Evolutionary conservation across 139 green algal species (phyloP).

Genomic region (Coccomyxa sp.): DNA sequence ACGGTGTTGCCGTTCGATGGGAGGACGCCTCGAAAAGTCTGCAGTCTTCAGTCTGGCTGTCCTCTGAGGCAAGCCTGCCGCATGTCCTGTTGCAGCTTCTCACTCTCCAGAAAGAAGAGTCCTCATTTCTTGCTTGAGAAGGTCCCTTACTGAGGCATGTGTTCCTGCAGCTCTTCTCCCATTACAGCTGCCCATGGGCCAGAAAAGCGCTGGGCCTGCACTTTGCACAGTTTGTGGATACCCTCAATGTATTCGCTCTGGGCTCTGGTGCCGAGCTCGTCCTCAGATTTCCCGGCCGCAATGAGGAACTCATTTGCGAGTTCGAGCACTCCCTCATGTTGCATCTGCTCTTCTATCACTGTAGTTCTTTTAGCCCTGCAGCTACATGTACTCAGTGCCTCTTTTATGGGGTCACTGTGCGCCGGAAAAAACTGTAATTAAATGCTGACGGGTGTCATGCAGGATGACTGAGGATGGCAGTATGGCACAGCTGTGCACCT

Average conservation of each 20-base stretch:
- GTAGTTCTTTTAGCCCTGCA: not conserved
- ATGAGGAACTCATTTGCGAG: not conserved
- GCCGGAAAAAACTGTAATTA: not conserved
- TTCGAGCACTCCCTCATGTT: not conserved
- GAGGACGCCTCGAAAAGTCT: not conserved
- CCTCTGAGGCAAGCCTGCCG: not conserved
- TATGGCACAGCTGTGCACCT: not conserved
- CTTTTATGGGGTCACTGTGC: too few relatives aligned
- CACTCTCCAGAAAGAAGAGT: not conserved
- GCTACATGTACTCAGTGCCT: too few relatives aligned
- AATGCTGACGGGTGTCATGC: not conserved
- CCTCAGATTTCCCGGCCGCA: not conserved
- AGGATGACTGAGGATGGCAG: constrained; percentile 11
- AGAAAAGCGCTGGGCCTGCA: not conserved
- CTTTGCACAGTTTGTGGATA: not conserved
- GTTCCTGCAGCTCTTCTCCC: not conserved
- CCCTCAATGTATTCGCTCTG: not conserved
- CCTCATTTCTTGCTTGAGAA: not conserved
- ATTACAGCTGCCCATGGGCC: not conserved
- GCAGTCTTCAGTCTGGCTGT: not conserved
- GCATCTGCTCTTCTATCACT: not conserved
- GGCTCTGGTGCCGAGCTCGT: not conserved
- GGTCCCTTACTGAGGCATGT: not conserved
- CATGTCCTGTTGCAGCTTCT: not conserved
- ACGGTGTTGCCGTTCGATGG: not conserved